Base-by-base conservation (phyloP, 176 grass and related monocot genomes). In the Triticum monococcum region DNA sequence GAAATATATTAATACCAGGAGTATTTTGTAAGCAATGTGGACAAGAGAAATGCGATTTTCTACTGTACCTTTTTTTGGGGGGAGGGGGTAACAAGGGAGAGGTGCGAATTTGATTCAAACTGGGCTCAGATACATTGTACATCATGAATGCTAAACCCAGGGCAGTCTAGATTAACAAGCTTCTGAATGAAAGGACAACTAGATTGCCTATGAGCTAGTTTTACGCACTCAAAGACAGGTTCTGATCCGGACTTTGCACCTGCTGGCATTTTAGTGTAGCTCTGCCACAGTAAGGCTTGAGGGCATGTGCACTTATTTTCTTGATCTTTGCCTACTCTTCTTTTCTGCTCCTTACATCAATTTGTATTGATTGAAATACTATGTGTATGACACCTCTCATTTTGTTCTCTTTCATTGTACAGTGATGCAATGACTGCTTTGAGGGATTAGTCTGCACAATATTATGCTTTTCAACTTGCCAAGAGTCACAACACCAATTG, bases 391-490 rank as follows among this genome's bases (percentile, higher is more conserved):
- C 46, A 26, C 63, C 79, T 68, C 28, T 85, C 56, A 85, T 40
- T 12, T 2, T 61, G 32, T 36, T 77, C 3, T 67, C 4, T 86
- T 61, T 61, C 2, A 48, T 71, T 50, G n/a, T 72, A 82, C 79
- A 90, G 84, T 20, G 84, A 82, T 79, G 79, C 54, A 20, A 48
- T 86, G 89, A 25, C 64, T 87, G 59, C 26, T 54, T 43, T 65
- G 41, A 72, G 64, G 79, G 72, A 66, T 65, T 32, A 66, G 6
- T 79, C 56, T 35, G 65, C 74, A 60, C 32, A n/a, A 72, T 78
- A 14, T 81, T 91, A 85, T 91, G 90, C 62, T 85, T 68, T 68
- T 64, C 82, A 78, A 64, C 31, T 65, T 43, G 52, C 63, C 12
- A 40, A 91, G 56, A 36, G 5, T 66, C 77, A 75, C 54, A 78